A percentile compares a stretch with the other conserved stretches of the same genome.
Evolutionary conservation across 768 basidiomycete species (phyloP).

Genomic region (Mycena kentingensis): DNA sequence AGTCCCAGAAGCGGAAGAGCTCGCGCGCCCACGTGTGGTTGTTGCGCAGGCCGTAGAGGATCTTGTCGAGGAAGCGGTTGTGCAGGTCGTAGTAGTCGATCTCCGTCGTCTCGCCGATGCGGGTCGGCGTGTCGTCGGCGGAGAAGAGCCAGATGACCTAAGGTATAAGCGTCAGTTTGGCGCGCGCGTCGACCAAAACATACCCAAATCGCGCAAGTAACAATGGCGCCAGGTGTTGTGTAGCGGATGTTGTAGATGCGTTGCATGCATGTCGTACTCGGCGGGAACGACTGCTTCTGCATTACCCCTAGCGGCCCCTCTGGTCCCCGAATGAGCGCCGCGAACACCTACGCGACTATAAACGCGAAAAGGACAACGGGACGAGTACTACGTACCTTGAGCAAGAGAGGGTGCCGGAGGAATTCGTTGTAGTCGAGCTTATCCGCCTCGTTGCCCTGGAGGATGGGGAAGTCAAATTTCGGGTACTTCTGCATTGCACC

Average conservation of each 20-base stretch:
- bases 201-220: not conserved
- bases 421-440: not conserved
- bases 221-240: constrained; percentile 1
- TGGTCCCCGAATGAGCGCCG: not conserved
- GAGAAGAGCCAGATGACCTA: constrained; percentile 3
- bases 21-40: not conserved
- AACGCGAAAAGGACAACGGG: not conserved
- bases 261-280: not conserved
- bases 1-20: not conserved
- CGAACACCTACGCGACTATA: not conserved
- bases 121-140: not conserved
- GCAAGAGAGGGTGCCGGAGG: not conserved
- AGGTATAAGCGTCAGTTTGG: not conserved
- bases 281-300: not conserved
- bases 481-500: not conserved
- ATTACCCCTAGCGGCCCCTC: not conserved
- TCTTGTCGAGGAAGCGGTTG: not conserved
- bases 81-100: not conserved
- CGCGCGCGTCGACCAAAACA: not conserved
- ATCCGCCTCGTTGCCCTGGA: not conserved
- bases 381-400: not conserved
- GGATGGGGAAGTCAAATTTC: not conserved
- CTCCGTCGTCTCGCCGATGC: not conserved
- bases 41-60: not conserved
- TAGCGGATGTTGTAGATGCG: not conserved